A percentile compares a stretch with the other conserved stretches of the same genome.
Evolutionary conservation across 2,329 filamentous ascomycete genomes (phyloP).

Genomic region (Dryadomyces quercivorus): DNA sequence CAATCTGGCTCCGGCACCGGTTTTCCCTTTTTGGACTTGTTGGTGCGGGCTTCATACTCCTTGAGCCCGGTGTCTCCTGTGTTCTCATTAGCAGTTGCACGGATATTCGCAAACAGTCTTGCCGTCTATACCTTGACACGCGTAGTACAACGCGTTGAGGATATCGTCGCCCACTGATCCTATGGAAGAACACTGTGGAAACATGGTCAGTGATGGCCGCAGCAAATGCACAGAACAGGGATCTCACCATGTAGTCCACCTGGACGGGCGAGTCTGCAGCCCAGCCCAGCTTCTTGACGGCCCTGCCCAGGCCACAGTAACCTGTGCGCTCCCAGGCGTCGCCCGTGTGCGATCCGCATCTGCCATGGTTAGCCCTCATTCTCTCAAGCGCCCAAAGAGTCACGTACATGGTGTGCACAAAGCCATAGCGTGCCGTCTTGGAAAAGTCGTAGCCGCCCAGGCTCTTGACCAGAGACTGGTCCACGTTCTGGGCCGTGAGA

Average conservation of each 20-base stretch:
- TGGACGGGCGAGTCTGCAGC: constrained; percentile 41
- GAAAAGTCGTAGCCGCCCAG: constrained; percentile 73
- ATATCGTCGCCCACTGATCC: constrained; percentile 62
- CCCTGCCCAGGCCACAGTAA: constrained; percentile 58
- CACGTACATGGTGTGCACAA: constrained; percentile 73
- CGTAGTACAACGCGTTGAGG: constrained; percentile 42
- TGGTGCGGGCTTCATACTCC: constrained; percentile 29
- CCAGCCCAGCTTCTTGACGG: constrained; percentile 53
- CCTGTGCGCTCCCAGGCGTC: constrained; percentile 40
- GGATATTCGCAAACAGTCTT: too few relatives aligned
- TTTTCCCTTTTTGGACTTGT: constrained; percentile 17
- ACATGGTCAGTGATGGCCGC: not conserved
- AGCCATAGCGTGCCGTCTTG: constrained; percentile 57
- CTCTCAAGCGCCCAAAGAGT: not conserved
- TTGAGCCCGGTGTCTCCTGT: constrained; percentile 30
- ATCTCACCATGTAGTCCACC: constrained; percentile 58
- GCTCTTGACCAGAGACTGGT: constrained; percentile 52
- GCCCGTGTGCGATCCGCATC: constrained; percentile 36
- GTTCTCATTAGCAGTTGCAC: not conserved
- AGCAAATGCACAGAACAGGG: not conserved
- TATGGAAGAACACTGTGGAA: constrained; percentile 61
- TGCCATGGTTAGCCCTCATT: constrained; percentile 25
- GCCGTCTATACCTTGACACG: constrained; percentile 36
- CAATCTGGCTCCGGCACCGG: not conserved
- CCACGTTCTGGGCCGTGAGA: constrained; percentile 52